Percentiles rank a stretch among this genome's conserved stretches.
phyloP scores from a whole-genome alignment of 179 eudicot genomes.

The Pouteria campechiana region DNA sequence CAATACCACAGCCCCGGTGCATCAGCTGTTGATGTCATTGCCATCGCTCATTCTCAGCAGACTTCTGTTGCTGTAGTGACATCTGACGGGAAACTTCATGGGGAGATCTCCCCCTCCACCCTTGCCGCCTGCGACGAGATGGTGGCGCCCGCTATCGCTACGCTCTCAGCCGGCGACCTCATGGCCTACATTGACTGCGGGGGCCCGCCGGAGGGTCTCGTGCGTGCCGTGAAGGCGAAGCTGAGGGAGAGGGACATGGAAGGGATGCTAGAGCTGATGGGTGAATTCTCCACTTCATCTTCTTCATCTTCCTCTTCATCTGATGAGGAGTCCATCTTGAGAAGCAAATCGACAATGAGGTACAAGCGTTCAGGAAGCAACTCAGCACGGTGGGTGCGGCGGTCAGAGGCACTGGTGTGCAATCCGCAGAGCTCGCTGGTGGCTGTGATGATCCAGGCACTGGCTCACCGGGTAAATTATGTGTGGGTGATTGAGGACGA shows the following conservation, averaged over 20 bases:
- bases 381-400: constrained; percentile 35
- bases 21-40: constrained; percentile 32
- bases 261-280: constrained; percentile 57
- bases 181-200: constrained; percentile 61
- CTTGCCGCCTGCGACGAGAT: constrained; percentile 59
- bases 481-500: constrained; percentile 81
- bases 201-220: constrained; percentile 58
- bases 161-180: constrained; percentile 73
- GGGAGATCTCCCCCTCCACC: constrained; percentile 64
- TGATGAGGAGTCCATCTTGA: constrained; percentile 51
- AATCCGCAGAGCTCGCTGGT: constrained; percentile 59
- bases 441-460: constrained; percentile 90
- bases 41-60: constrained; percentile 26
- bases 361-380: constrained; percentile 15
- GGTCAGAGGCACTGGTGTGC: constrained; percentile 58
- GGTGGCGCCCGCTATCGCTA: constrained; percentile 50
- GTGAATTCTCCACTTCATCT: constrained; percentile 22
- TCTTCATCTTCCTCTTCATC: constrained; percentile 31
- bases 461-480: constrained; percentile 60
- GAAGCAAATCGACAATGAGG: constrained; percentile 15
- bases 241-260: constrained; percentile 37
- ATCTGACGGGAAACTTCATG: constrained; percentile 43
- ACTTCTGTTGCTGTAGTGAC: constrained; percentile 59
- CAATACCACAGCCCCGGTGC: constrained; percentile 41
- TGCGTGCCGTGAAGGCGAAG: constrained; percentile 45